A percentile compares a stretch with the other conserved stretches of the same genome.
These are phyloP conservation scores for Globisporangium nunn DNA, from an alignment of 352 stramenopile species.

Conservation along the genomic window DNA sequence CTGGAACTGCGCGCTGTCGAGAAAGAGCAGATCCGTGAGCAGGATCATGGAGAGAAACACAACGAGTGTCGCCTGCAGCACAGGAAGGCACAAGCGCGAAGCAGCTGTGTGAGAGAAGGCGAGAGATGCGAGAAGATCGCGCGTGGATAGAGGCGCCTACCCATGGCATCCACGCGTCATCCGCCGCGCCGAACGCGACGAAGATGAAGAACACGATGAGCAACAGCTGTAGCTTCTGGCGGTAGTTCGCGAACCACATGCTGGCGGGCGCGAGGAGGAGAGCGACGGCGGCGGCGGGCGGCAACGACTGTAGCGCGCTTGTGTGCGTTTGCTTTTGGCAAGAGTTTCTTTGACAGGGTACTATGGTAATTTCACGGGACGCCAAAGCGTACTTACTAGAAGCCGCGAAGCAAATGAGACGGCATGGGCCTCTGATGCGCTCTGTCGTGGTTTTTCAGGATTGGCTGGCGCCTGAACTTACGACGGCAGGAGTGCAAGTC, in stretches of 20 bases:
- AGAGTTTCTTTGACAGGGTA: too few species aligned
- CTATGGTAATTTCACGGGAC: too few species aligned
- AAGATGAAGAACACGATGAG: slow-evolving; percentile 82
- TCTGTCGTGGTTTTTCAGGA: too few species aligned
- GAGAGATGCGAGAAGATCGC: neutral
- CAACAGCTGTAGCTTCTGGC: slow-evolving; percentile 75
- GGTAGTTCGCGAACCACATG: slow-evolving; percentile 76
- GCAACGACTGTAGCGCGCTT: too few species aligned
- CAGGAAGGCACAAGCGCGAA: neutral
- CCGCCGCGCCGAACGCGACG: slow-evolving; percentile 62
- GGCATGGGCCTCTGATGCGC: too few species aligned
- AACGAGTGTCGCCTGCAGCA: slow-evolving; percentile 53
- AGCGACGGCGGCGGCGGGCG: too few species aligned
- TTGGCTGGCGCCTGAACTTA: too few species aligned
- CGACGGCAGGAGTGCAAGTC: too few species aligned
- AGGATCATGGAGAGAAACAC: slow-evolving; percentile 73
- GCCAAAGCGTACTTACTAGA: too few species aligned
- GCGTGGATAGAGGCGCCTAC: slow-evolving; percentile 20
- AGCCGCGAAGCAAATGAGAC: too few species aligned
- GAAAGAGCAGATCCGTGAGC: slow-evolving; percentile 65
- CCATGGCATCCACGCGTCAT: slow-evolving; percentile 78
- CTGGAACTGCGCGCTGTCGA: slow-evolving; percentile 67
- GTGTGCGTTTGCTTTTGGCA: too few species aligned
- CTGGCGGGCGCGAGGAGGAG: too few species aligned
- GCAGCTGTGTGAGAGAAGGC: neutral